phyloP scores from a whole-genome alignment of 306 rosid species.

The apple (Malus domestica) region DNA sequence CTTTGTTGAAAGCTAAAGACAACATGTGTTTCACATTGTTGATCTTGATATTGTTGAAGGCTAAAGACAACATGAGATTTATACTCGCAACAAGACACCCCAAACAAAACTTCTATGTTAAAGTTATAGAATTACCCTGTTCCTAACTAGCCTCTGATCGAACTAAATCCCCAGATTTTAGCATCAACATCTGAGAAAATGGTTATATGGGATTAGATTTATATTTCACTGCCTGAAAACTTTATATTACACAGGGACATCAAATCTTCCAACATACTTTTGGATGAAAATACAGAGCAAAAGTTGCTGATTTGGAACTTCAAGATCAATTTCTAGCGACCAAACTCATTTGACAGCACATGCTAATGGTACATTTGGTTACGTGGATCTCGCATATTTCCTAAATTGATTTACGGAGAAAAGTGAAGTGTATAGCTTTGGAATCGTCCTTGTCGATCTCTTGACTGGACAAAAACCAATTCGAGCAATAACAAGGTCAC shows the following conservation, averaged over 20 bases:
- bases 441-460: slow-evolving; percentile 6
- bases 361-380: slow-evolving; percentile 15
- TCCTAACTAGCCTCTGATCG: no score
- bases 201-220: background rate
- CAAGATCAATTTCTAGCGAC: slow-evolving; percentile 5
- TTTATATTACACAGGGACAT: slow-evolving; percentile 1
- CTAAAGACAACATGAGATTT: no score
- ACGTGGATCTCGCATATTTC: slow-evolving; percentile 11
- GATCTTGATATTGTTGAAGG: no score
- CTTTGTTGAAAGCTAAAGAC: no score
- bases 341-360: slow-evolving; percentile 14
- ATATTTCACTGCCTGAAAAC: background rate
- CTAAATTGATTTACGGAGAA: slow-evolving; percentile 8
- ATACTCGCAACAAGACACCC: no score
- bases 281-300: slow-evolving; percentile 19
- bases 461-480: background rate
- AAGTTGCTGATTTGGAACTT: slow-evolving; percentile 18
- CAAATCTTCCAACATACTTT: slow-evolving; percentile 10
- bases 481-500: background rate
- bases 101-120: no score
- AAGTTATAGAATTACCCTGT: no score
- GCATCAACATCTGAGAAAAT: no score
- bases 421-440: slow-evolving; percentile 13
- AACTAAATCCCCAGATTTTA: no score
- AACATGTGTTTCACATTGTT: no score